Percentiles rank a stretch among this genome's conserved stretches.
Conservation (phyloP, 306 rosid genomes). For the Quercus aquifolioides region DNA sequence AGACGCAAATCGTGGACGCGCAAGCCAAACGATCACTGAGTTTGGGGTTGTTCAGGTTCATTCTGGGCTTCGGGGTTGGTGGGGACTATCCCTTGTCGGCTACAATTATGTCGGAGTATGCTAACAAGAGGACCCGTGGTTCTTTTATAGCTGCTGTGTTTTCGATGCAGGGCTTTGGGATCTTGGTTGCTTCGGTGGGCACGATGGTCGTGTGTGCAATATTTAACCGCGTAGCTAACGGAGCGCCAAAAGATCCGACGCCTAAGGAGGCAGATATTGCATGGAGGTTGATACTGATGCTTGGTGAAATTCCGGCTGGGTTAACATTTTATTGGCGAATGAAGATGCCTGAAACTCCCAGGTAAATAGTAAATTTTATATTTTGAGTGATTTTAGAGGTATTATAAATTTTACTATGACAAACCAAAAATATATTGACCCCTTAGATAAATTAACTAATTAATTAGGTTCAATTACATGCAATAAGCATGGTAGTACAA, state of each 20-base stretch:
- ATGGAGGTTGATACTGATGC: constrained; percentile 72
- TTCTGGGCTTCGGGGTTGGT: constrained; percentile 70
- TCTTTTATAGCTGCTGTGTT: constrained; percentile 78
- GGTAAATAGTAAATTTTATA: constrained; percentile 29
- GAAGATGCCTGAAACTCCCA: constrained; percentile 92
- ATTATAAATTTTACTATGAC: too few relatives aligned
- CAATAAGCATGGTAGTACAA: too few relatives aligned
- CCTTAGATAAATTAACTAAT: too few relatives aligned
- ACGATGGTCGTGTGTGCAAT: constrained; percentile 50
- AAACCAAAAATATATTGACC: too few relatives aligned
- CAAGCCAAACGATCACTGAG: too few relatives aligned
- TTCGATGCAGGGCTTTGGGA: constrained; percentile 84
- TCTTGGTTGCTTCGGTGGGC: constrained; percentile 52
- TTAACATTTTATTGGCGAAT: constrained; percentile 78
- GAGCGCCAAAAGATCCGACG: background rate
- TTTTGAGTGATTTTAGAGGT: background rate
- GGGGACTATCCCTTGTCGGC: constrained; percentile 84
- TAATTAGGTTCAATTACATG: too few relatives aligned
- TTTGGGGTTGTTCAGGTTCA: constrained; percentile 65
- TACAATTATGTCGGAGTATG: constrained; percentile 83
- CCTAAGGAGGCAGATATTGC: constrained; percentile 56
- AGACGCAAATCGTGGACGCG: too few relatives aligned
- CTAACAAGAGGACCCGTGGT: constrained; percentile 70
- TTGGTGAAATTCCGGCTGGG: constrained; percentile 69
- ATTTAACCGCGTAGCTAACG: constrained; percentile 17